phyloP scores from a whole-genome alignment of 495 filamentous ascomycete species.

The Annulohypoxylon maeteangense region DNA sequence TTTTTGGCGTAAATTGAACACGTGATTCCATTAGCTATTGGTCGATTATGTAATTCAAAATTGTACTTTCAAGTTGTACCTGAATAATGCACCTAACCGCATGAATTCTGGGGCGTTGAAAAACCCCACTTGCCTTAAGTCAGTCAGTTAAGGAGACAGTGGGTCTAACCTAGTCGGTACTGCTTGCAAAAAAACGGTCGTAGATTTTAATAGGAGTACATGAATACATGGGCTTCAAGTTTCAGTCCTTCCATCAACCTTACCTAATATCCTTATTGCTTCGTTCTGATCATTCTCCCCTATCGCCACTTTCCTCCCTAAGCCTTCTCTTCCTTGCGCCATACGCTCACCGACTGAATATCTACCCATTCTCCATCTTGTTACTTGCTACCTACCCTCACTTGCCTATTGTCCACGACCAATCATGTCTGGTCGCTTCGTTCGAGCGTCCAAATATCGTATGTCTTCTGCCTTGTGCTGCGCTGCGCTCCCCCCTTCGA shows the following conservation, averaged over 20 bases:
- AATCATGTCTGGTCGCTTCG: conserved; percentile 94
- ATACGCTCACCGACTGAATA: conserved; percentile 2
- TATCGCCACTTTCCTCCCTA: conserved; percentile 28
- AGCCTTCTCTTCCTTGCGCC: conserved; percentile 4
- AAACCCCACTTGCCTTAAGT: conserved; percentile 9
- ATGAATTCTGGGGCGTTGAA: background rate
- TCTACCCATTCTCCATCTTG: conserved; percentile 12
- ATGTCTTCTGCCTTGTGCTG: conserved; percentile 57
- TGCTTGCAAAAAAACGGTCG: background rate
- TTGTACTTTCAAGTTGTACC: background rate
- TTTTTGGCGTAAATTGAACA: conserved; percentile 33
- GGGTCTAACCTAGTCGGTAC: background rate
- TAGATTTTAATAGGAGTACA: conserved; percentile 1
- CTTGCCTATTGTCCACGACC: conserved; percentile 18
- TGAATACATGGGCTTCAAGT: conserved; percentile 9
- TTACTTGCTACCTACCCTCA: background rate
- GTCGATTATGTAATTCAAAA: background rate
- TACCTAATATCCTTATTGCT: conserved; percentile 34
- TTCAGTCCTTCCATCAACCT: conserved; percentile 24
- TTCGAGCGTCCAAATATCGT: conserved; percentile 99
- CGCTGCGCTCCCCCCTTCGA: conserved; percentile 41
- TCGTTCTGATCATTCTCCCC: conserved; percentile 25
- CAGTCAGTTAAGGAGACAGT: background rate
- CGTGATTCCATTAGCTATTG: conserved; percentile 21
- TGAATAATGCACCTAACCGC: background rate